These are phyloP conservation scores for Mortierella sp. DNA, from an alignment of 371 early-diverging fungal species.

Conservation along the genomic window DNA sequence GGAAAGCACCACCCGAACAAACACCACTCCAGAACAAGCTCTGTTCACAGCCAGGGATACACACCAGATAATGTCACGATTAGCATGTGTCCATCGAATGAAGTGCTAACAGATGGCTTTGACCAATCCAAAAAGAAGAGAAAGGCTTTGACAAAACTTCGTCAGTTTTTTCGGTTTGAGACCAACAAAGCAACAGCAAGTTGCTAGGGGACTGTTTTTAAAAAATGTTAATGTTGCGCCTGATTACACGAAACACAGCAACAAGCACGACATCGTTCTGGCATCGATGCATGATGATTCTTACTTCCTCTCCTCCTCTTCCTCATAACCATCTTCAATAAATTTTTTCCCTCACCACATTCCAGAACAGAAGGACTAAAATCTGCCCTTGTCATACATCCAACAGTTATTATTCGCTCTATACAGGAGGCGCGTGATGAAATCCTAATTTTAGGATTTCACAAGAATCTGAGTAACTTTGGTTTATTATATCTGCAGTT, in stretches of 20 bases:
- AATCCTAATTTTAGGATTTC: neutral
- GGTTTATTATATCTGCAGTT: constrained; percentile 38
- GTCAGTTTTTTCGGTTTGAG: constrained; percentile 52
- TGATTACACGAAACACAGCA: neutral
- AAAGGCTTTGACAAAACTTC: constrained; percentile 43
- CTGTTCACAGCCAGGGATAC: constrained; percentile 11
- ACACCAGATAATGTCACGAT: constrained; percentile 27
- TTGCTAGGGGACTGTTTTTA: too few relatives aligned
- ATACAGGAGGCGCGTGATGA: neutral
- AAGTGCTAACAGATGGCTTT: constrained; percentile 26
- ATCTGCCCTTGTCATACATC: neutral
- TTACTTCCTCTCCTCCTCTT: neutral
- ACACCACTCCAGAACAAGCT: constrained; percentile 29
- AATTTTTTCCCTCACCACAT: neutral
- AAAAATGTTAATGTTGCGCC: too few relatives aligned
- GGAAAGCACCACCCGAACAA: constrained; percentile 49
- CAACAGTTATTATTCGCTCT: neutral
- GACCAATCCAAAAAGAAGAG: constrained; percentile 49
- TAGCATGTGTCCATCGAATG: constrained; percentile 37
- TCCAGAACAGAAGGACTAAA: neutral
- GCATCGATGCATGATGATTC: neutral
- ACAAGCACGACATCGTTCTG: constrained; percentile 13
- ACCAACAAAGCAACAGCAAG: too few relatives aligned
- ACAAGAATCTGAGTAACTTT: neutral
- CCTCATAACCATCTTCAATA: neutral